Base-by-base conservation (phyloP, 164 flowering plant genomes). In the Sedum album region DNA sequence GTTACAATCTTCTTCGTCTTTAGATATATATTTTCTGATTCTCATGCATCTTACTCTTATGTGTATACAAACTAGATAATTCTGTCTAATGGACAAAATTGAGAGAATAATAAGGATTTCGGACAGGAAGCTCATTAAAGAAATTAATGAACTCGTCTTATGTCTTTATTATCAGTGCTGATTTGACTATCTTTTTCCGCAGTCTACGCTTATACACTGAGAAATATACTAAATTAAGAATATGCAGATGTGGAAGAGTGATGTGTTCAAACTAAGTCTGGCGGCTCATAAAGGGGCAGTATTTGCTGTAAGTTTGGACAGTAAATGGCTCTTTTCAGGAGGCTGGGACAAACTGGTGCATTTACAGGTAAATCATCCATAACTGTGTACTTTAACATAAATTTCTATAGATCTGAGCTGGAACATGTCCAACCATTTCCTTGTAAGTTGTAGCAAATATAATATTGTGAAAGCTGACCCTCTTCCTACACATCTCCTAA, bases 181-280 rank as follows among this genome's bases (percentile, higher is more conserved):
- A 51, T 17, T 28, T 31, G 31, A 57, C 31, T 26, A 57, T 57
- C 31, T 11, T 15, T 57, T 26, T 57, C 35, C 5, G 3, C n/a
- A n/a, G n/a, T n/a, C n/a, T n/a, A n/a, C n/a, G n/a, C n/a, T n/a
- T n/a, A 8, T 6, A n/a, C 61, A 55, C 1, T 11, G 20, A 28
- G 20, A 28, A 2, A 57, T 28, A 28, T 26, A 57, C 17, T 10
- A 57, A 57, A 26, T 13, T 57, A 0, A 3, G n/a, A 26, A 68
- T 68, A 5, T 73, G n/a, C 73, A 93, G 98, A 74, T 94, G 20
- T 94, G 97, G 99, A 80, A 78, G 69, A 68, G 88, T 70, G 95
- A 86, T 75, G 72, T 71, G 65, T 77, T 84, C 51, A 68, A 78
- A 73, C 84, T 73, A 68, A 81, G 86, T 21, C 70, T 35, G 35